Conservation (phyloP, 257 asterid species). For the Gardenia jasminoides region DNA sequence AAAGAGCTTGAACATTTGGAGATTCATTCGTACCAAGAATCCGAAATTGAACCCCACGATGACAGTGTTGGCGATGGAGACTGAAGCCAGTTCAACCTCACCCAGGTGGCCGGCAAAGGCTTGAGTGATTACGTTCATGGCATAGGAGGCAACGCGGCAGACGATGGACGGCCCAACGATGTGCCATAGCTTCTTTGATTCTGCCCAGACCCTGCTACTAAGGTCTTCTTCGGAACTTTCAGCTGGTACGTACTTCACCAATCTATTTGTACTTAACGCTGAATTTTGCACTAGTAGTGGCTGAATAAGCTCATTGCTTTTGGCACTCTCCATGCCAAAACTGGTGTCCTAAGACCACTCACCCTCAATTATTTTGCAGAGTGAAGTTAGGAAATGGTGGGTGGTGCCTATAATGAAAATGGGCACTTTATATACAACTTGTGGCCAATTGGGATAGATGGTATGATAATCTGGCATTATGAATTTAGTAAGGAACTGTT, state of each 20-base stretch:
- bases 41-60: constrained; percentile 52
- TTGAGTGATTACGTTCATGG: constrained; percentile 47
- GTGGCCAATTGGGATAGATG: background rate
- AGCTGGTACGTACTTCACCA: background rate
- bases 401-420: background rate
- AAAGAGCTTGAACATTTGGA: too few species aligned
- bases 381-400: background rate
- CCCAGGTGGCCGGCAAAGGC: constrained; percentile 38
- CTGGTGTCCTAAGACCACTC: background rate
- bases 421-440: background rate
- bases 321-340: background rate
- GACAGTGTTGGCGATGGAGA: constrained; percentile 52
- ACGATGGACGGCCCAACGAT: constrained; percentile 46
- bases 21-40: constrained; percentile 1
- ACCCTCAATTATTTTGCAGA: background rate
- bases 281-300: background rate
- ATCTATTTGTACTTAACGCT: background rate
- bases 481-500: too few species aligned
- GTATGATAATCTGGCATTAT: background rate
- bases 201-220: background rate
- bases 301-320: background rate
- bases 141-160: constrained; percentile 32
- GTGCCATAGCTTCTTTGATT: constrained; percentile 31
- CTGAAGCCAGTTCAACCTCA: constrained; percentile 47
- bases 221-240: background rate